phyloP scores from a whole-genome alignment of 305 asterid genomes.

The Rubia peregrina region DNA sequence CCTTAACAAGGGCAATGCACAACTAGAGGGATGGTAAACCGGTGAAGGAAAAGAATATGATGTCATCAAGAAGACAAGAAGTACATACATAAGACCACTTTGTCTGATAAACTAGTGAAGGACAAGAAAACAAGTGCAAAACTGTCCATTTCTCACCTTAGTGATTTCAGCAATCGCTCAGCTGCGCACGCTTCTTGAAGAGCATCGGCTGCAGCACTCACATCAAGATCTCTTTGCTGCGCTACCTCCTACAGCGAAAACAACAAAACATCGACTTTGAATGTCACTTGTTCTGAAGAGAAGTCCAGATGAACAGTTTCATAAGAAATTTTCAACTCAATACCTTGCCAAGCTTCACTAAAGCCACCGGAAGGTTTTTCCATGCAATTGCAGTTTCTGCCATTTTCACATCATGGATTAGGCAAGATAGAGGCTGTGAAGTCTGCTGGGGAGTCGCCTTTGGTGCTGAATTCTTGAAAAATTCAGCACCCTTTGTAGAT shows the following conservation, averaged over 20 bases:
- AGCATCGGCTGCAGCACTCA: slow-evolving; percentile 63
- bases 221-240: slow-evolving; percentile 51
- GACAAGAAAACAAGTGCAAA: not conserved
- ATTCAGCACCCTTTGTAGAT: slow-evolving; percentile 22
- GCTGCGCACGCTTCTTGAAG: slow-evolving; percentile 77
- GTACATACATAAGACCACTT: not conserved
- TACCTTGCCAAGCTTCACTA: slow-evolving; percentile 68
- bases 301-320: not conserved
- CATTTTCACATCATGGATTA: slow-evolving; percentile 37
- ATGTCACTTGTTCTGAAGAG: too few relatives aligned
- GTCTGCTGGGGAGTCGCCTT: slow-evolving; percentile 25
- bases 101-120: not conserved
- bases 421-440: slow-evolving; percentile 25
- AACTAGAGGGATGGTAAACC: not conserved
- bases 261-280: not conserved
- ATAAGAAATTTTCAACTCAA: slow-evolving; percentile 1
- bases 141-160: slow-evolving; percentile 36
- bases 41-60: not conserved
- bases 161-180: slow-evolving; percentile 67
- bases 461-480: slow-evolving; percentile 25
- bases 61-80: not conserved
- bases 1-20: not conserved
- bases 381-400: slow-evolving; percentile 47
- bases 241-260: slow-evolving; percentile 43
- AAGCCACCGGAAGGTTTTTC: slow-evolving; percentile 47